A percentile compares a stretch with the other conserved stretches of the same genome.
phyloP scores from a whole-genome alignment of 2,329 filamentous ascomycete species.

The Beauveria medogensis region DNA sequence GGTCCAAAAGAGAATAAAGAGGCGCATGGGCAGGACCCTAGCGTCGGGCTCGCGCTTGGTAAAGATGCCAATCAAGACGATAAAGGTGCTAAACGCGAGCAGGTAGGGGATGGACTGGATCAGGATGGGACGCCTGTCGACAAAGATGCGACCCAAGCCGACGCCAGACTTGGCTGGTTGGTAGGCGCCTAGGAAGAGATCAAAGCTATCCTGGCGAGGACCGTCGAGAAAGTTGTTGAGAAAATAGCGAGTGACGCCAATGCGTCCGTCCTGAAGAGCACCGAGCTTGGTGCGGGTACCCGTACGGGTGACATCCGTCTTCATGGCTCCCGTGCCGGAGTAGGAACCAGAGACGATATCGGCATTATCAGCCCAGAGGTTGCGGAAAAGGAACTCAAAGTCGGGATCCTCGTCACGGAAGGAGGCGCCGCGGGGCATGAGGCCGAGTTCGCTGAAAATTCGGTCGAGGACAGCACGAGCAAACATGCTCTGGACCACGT shows the following conservation, averaged over 20 bases:
- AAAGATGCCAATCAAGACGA: slow-evolving; percentile 67
- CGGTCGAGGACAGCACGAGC: slow-evolving; percentile 82
- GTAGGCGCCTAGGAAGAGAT: slow-evolving; percentile 85
- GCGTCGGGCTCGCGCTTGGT: slow-evolving; percentile 65
- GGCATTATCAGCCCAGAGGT: slow-evolving; percentile 97
- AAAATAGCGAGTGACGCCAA: slow-evolving; percentile 82
- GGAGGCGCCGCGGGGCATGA: slow-evolving; percentile 66
- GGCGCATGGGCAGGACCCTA: slow-evolving; percentile 68
- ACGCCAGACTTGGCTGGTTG: slow-evolving; percentile 64
- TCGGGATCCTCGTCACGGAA: slow-evolving; percentile 67
- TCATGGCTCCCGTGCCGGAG: slow-evolving; percentile 91
- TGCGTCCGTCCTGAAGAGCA: slow-evolving; percentile 76
- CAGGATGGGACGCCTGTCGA: slow-evolving; percentile 74
- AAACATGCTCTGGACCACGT: slow-evolving; percentile 96
- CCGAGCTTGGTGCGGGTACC: slow-evolving; percentile 81
- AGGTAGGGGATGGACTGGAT: slow-evolving; percentile 94
- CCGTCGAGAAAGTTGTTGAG: slow-evolving; percentile 94
- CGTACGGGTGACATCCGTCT: slow-evolving; percentile 95
- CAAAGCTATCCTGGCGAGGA: slow-evolving; percentile 88
- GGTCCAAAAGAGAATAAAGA: slow-evolving; percentile 76
- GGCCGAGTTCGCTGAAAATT: slow-evolving; percentile 76
- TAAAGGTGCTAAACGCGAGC: slow-evolving; percentile 75
- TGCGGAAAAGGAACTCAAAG: slow-evolving; percentile 90
- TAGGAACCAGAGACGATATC: slow-evolving; percentile 90
- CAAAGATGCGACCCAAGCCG: slow-evolving; percentile 67